Base-by-base conservation (phyloP, 768 basidiomycete genomes). In the Russula ochroleuca region DNA sequence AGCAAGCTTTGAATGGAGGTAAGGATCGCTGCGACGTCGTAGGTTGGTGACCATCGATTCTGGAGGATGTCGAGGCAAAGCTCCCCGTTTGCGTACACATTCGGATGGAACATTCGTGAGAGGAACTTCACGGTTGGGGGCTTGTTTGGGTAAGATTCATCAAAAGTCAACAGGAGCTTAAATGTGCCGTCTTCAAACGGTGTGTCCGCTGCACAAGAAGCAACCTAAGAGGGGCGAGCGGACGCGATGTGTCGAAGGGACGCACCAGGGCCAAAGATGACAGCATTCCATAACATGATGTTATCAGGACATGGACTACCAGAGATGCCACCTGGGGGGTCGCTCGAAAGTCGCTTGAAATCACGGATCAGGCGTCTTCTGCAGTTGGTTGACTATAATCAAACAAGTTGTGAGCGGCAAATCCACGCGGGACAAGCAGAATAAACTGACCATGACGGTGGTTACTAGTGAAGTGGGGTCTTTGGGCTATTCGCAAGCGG, bases 271-370 rank as follows among this genome's bases (percentile, higher is more conserved):
- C 97, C 97, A 72, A 99, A 98, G 67, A 99, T 99, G 62, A 99
- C 97, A 1, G 97, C 97, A 71, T 99, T 99, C 97, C 97, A 99
- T 17, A 98, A 82, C 94, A 98, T 97, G 75, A 99, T 97, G 74
- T 98, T 98, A 73, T 98, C 97, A 2, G 93, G 88, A 72, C 93
- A 94, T 72, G 97, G 96, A 71, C 93, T 95, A 15, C 96, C 97
- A 5, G 93, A 95, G 69, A 99, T 94, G 7, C 97, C 97, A 58
- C 90, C 88, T 0, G 97, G 97, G 5, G 96, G 95, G 72, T 98
- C 97, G 25, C 87, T 87, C 51, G 93, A 92, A 49, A 99, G 83
- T 28, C 93, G 83, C 78, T 97, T 98, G 78, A 99, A 98, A 77
- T 99, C 97, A 62, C 97, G 89, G 67, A 99, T 96, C 67, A 99